phyloP scores from a whole-genome alignment of 2,329 filamentous ascomycete genomes.

The Annulohypoxylon truncatum region DNA sequence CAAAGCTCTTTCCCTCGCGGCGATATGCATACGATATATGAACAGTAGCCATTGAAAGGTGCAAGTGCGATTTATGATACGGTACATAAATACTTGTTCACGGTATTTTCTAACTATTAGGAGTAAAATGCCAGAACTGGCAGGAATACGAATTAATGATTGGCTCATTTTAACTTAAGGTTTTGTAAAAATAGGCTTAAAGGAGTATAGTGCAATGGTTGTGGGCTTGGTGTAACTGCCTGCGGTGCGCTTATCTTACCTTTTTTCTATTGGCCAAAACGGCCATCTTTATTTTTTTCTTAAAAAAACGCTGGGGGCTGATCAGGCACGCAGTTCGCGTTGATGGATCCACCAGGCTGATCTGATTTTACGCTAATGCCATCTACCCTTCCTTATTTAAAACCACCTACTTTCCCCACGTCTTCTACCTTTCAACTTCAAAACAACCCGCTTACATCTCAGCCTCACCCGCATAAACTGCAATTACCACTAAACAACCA shows the following conservation, averaged over 20 bases:
- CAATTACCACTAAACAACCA: constrained; percentile 19
- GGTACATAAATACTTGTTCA: neutral
- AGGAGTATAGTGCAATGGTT: constrained; percentile 13
- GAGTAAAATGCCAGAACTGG: constrained; percentile 6
- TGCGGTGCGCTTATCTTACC: constrained; percentile 5
- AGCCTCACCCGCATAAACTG: constrained; percentile 41
- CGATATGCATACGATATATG: neutral
- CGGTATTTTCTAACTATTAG: neutral
- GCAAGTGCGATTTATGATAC: neutral
- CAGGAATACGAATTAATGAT: constrained; percentile 43
- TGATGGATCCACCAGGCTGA: constrained; percentile 44
- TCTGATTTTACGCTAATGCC: constrained; percentile 49
- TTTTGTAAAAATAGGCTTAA: constrained; percentile 20
- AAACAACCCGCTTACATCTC: constrained; percentile 36
- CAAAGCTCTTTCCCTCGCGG: constrained; percentile 1
- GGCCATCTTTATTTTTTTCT: constrained; percentile 21
- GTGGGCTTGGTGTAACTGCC: constrained; percentile 5
- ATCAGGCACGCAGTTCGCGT: constrained; percentile 35
- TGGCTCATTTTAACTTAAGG: constrained; percentile 35
- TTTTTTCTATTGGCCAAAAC: constrained; percentile 34
- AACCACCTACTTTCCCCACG: constrained; percentile 45
- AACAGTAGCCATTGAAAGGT: neutral
- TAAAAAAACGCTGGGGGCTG: constrained; percentile 18
- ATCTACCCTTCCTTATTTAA: constrained; percentile 45
- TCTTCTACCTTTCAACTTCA: constrained; percentile 29